Evolutionary conservation across 257 asterid species (phyloP), one percentile per base, ranked within the genome.

Genomic region (Osmanthus fragrans): DNA sequence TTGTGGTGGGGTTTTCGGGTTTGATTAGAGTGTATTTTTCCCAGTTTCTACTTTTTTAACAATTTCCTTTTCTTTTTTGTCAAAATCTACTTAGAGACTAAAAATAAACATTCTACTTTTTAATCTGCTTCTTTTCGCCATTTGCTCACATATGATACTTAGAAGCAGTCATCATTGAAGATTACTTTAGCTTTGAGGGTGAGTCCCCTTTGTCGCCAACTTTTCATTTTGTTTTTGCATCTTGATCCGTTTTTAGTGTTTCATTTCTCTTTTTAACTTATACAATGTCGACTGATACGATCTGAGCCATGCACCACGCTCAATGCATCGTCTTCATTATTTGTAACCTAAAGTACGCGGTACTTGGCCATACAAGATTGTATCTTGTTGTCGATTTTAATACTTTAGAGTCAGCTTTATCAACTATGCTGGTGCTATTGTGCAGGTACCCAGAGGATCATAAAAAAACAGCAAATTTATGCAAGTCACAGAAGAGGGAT

Each of bases 401-500:
- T 40, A 10, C 16, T 1, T 0, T 42, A 42, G 16, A 11, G 49
- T 42, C 16, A 4, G 10, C 9, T 63, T 4, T 3, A 63, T 25
- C 36, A 27, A 63, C 29, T 25, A 23, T 25, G 19, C 33, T 42
- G 16, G 16, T 63, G 11, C 9, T 3, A 78, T 32, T 69, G 7
- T 71, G 74, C 89, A 88, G 98, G 84, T 76, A 89, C 30, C 10
- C 89, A 0, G 89, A 84, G 76, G 96, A 89, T 71, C 91, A 86
- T 51, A 82, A 72, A 19, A 90, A 88, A 80, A 80, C 80, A 63
- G 92, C 98, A 64, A 82, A 80, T 7, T 19, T 42, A 27, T 92
- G 66, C 79, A 93, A 93, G 73, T 90, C 91, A 5, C 91, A 90
- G 74, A 92, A 90, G 84, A 86, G 96, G 86, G 76, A 71, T 7